These are phyloP conservation scores for Pseudogymnoascus sp. DNA, from an alignment of 2,329 filamentous ascomycete species.

Conservation along the genomic window DNA sequence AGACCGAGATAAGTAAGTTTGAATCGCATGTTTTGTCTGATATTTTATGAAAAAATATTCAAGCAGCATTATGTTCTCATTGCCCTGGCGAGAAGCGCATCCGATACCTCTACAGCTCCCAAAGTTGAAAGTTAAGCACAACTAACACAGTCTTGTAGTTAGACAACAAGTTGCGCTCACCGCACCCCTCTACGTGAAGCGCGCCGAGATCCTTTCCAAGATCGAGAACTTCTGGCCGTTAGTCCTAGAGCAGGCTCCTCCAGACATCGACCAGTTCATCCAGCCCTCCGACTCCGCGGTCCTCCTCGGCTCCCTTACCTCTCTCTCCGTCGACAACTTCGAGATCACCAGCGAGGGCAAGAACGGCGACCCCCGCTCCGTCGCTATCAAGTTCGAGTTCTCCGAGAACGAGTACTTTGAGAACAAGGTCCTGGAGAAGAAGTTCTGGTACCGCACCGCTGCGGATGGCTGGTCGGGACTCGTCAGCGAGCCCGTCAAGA, in stretches of 20 bases:
- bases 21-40: not conserved
- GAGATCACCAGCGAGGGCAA: constrained; percentile 55
- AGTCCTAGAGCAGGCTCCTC: constrained; percentile 78
- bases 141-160: constrained; percentile 40
- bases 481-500: constrained; percentile 80
- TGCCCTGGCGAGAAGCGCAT: not conserved
- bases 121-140: not conserved
- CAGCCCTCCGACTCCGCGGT: constrained; percentile 69
- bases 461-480: constrained; percentile 64
- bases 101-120: not conserved
- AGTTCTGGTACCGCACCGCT: constrained; percentile 73
- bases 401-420: constrained; percentile 73
- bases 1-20: constrained; percentile 70
- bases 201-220: constrained; percentile 57
- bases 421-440: constrained; percentile 74
- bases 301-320: constrained; percentile 58
- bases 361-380: constrained; percentile 68
- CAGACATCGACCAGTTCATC: constrained; percentile 82
- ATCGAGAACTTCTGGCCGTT: constrained; percentile 93
- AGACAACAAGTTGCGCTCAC: constrained; percentile 63
- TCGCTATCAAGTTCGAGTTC: constrained; percentile 73
- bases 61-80: not conserved
- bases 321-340: constrained; percentile 68
- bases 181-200: constrained; percentile 66
- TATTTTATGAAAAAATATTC: not conserved